phyloP scores from a whole-genome alignment of 441 rosid species.

The Geranium incanum region DNA sequence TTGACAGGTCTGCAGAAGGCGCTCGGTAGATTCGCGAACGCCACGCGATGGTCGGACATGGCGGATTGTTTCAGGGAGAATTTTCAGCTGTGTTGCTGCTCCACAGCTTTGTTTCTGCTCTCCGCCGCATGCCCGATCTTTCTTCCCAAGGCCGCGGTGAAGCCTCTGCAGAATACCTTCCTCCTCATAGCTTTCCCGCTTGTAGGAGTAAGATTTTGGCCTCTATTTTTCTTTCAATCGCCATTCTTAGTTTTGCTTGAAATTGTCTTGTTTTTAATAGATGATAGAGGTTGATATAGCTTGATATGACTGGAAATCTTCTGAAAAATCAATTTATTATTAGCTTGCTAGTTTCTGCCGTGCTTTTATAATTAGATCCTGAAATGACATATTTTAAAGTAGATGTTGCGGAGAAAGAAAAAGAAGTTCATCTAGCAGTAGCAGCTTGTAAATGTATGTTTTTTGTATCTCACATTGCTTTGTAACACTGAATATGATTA shows the following conservation, averaged over 20 bases:
- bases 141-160: constrained; percentile 46
- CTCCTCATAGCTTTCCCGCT: constrained; percentile 66
- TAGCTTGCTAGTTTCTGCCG: background rate
- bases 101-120: constrained; percentile 55
- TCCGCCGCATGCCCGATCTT: constrained; percentile 65
- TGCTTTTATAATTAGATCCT: background rate
- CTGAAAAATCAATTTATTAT: background rate
- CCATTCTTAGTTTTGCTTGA: background rate
- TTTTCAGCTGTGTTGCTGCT: constrained; percentile 64
- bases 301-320: background rate
- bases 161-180: constrained; percentile 54
- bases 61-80: constrained; percentile 73
- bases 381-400: background rate
- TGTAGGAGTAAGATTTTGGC: constrained; percentile 50
- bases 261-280: background rate
- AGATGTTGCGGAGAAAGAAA: background rate
- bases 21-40: constrained; percentile 51
- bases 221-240: background rate
- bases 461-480: background rate
- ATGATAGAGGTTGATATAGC: background rate
- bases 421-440: background rate
- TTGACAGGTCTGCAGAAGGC: constrained; percentile 43
- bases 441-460: background rate
- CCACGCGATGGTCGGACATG: constrained; percentile 55
- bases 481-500: background rate